Evolutionary conservation across 345 rosid genomes (phyloP).

Genomic region (Populus nigra): DNA sequence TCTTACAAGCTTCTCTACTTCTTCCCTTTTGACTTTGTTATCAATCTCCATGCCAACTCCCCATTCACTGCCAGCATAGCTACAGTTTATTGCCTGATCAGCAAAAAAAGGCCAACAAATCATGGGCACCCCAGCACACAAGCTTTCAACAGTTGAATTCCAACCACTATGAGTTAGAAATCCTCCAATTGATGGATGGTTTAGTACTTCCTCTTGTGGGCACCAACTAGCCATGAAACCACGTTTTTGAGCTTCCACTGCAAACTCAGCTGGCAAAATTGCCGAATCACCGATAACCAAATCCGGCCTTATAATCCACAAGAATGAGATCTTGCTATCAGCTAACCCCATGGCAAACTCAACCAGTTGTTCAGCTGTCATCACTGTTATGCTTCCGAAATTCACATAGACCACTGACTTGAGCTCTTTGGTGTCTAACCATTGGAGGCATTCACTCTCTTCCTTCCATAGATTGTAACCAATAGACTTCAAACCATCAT

Average conservation of each 20-base stretch:
- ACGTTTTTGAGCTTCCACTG: not conserved
- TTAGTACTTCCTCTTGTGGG: not conserved
- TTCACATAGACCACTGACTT: not conserved
- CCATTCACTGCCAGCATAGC: slow-evolving; percentile 1
- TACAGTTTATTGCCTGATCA: slow-evolving; percentile 2
- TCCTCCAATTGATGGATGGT: not conserved
- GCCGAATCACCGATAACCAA: not conserved
- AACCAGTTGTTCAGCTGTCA: not conserved
- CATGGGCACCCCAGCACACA: not conserved
- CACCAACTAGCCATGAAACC: not conserved
- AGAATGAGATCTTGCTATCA: not conserved
- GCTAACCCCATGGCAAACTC: not conserved
- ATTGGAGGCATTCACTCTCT: not conserved
- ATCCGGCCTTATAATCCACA: not conserved
- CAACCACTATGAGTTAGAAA: not conserved
- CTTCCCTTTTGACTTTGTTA: not conserved
- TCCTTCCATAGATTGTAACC: not conserved
- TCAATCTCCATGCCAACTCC: slow-evolving; percentile 7
- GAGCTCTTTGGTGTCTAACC: not conserved
- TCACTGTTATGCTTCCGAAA: not conserved
- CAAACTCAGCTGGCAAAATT: not conserved
- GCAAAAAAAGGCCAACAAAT: not conserved
- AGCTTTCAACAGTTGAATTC: not conserved
- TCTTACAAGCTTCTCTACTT: not conserved
- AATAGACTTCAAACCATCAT: not conserved